Evolutionary conservation across 805 yeast species (phyloP), one percentile per base, ranked within the genome.

Genomic region (Millerago galiae): DNA sequence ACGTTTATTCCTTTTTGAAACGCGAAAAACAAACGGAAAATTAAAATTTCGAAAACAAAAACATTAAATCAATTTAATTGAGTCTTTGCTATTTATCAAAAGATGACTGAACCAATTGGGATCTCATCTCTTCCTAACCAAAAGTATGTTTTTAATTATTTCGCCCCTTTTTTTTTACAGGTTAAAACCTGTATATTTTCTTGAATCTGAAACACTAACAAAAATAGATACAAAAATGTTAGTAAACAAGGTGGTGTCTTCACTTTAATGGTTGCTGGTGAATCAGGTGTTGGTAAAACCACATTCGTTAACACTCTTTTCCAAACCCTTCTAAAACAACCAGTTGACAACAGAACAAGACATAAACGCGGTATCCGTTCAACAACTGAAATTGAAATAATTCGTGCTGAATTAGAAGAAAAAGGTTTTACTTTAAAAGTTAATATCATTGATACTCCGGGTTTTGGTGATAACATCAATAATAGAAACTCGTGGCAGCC

Each of bases 231-330:
- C 67, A 84, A 83, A 60, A 77, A 82, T 48, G 83, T 83, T 40
- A 79, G 85, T 45, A 80, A 81, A 50, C 70, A 77, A 53, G 95
- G 93, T 35, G 83, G 88, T 45, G 72, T 79, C 17, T 81, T 85
- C 68, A 85, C 89, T 32, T 49, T 85, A 51, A 83, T 87, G 89
- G 80, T 87, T 24, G 87, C 88, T 37, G 97, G 97, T 54, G 96
- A 89, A 62, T 78, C 90, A 38, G 96, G 96, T 7, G 67, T 88
- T 40, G 97, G 97, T 47, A 87, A 89, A 62, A 82, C 95, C n/a
- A 89, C 96, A 0, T 88, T 88, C 52, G 71, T 89, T 61, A 86
- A 87, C 65, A 87, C 95, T 2, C 63, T 89, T 44, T 86, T 90
- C 63, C 93, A 86, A 62, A 75, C 89, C 2, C 64, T 77, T 24